These are phyloP conservation scores for Silene conica DNA, from an alignment of 148 eudicot genomes.

Conservation along the genomic window DNA sequence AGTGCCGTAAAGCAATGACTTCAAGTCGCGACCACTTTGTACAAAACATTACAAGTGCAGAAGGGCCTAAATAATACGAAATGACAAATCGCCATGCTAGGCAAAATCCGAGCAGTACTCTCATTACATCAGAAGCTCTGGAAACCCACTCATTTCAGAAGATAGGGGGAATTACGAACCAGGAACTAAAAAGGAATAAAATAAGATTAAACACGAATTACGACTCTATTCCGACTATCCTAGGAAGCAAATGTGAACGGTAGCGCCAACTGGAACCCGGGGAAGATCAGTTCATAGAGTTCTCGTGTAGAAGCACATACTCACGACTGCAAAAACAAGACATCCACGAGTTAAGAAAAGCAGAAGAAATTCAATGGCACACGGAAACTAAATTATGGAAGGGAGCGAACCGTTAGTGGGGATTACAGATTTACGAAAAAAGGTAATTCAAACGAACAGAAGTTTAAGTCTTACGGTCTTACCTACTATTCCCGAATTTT, in stretches of 20 bases:
- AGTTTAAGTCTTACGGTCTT: conserved; percentile 15
- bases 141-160: too few species aligned
- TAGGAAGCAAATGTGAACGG: neutral
- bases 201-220: too few species aligned
- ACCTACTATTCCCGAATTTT: conserved; percentile 95
- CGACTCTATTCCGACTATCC: neutral
- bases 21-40: neutral
- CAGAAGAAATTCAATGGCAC: neutral
- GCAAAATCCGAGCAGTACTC: neutral
- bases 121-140: neutral
- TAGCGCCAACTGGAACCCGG: neutral
- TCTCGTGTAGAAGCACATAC: conserved; percentile 85
- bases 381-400: neutral
- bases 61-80: too few species aligned
- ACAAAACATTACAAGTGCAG: neutral
- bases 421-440: neutral
- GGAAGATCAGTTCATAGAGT: conserved; percentile 36
- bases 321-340: conserved; percentile 67
- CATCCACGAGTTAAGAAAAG: neutral
- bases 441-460: neutral
- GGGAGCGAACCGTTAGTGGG: too few species aligned
- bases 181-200: neutral
- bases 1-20: too few species aligned
- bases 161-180: neutral
- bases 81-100: neutral